Base-by-base conservation (phyloP, 495 filamentous ascomycete species). In the Penicillium chermesinum region DNA sequence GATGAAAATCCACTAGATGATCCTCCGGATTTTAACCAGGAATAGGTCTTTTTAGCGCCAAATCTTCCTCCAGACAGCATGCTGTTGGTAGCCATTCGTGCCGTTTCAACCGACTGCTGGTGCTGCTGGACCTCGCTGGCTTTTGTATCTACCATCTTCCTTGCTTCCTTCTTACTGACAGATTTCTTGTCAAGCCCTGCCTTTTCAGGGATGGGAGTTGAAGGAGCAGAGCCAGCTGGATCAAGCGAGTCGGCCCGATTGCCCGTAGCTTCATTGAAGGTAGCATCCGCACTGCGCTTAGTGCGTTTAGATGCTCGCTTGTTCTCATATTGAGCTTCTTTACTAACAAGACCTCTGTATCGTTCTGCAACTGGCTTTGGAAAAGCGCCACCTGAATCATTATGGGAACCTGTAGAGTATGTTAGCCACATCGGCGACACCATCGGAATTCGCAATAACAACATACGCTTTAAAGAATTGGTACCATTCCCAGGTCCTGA, bases 391-490 rank as follows among this genome's bases (percentile, higher is more conserved):
- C 61, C 63, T 22, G 38, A 43, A 16, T 54, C 60, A 30, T 57
- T 45, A 44, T 58, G 63, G 14, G 57, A 58, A 33, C 76, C 76
- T 79, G 41, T 1, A 46, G 36, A 41, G 1, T 15, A 25, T 41
- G 48, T 59, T 41, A 57, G 55, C 50, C 16, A 17, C 17, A 46
- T 54, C 19, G 36, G 22, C 15, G 7, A 34, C 7, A 33, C 2
- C 12, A 41, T 38, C n/a, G n/a, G n/a, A n/a, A 15, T 19, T 12
- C 16, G 30, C 14, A 17, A 40, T 10, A 13, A 6, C 36, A 38
- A 34, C 71, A 57, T 83, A 87, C 83, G 78, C 67, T 88, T 87
- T 15, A 79, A 70, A 48, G 78, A 80, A 12, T 73, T 70, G 48
- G 63, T 71, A 18, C 72, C 69, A 44, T 59, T 59, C 18, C 71